A percentile compares a stretch with the other conserved stretches of the same genome.
phyloP scores from a whole-genome alignment of 495 filamentous ascomycete genomes.

The Lophiotrema nucula region DNA sequence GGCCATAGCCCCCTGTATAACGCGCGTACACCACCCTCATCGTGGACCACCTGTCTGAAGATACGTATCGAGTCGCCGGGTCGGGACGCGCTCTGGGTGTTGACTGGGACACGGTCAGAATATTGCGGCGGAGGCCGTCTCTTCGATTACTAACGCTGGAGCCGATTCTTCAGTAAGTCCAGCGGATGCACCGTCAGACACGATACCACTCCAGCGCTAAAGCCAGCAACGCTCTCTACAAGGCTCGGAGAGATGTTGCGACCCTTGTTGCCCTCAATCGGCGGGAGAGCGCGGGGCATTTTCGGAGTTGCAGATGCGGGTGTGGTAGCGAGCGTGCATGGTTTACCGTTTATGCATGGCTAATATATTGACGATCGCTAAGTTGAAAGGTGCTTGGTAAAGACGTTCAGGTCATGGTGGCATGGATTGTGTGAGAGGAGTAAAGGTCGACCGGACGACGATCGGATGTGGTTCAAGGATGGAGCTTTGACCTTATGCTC shows the following conservation, averaged over 20 bases:
- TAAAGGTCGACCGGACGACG: no score
- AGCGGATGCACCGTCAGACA: conserved; percentile 84
- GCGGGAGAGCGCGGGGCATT: conserved; percentile 45
- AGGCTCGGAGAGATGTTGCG: conserved; percentile 57
- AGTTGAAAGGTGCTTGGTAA: not conserved
- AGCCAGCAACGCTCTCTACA: conserved; percentile 86
- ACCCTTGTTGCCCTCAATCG: conserved; percentile 36
- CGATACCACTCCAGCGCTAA: conserved; percentile 80
- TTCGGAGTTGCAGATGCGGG: not conserved
- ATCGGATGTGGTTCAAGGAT: no score
- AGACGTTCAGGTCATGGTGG: not conserved
- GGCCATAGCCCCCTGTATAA: conserved; percentile 88
- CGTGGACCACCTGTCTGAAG: conserved; percentile 51
- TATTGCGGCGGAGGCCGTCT: not conserved
- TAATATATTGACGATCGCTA: no score
- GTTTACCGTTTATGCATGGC: no score
- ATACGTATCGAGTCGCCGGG: conserved; percentile 57
- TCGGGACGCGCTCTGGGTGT: conserved; percentile 38
- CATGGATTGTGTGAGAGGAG: not conserved
- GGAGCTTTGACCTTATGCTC: no score
- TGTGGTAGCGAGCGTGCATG: no score
- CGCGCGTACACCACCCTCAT: conserved; percentile 61
- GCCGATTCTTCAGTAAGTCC: conserved; percentile 91
- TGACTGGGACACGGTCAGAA: conserved; percentile 19
- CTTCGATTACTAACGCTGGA: conserved; percentile 64